Conservation (phyloP, 306 rosid genomes). For the Sindora glabra region DNA sequence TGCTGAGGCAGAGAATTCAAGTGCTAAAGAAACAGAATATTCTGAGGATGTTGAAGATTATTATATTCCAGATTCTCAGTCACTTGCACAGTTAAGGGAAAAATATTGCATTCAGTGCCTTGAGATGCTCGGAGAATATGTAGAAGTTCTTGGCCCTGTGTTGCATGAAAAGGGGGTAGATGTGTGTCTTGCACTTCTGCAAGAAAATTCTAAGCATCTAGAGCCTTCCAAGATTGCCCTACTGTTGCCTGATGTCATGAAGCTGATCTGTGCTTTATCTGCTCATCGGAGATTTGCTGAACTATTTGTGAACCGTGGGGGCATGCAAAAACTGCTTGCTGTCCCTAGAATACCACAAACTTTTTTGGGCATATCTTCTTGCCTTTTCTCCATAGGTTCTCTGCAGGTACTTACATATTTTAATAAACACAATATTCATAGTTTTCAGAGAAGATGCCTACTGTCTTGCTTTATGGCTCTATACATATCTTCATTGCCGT, state of each 20-base stretch:
- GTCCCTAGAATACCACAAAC: constrained; percentile 84
- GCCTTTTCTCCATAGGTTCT: constrained; percentile 87
- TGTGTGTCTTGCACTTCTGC: constrained; percentile 80
- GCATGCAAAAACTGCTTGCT: constrained; percentile 89
- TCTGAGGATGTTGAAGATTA: constrained; percentile 64
- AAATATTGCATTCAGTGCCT: constrained; percentile 95
- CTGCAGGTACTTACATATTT: constrained; percentile 58
- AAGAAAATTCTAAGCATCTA: constrained; percentile 62
- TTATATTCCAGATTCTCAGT: constrained; percentile 58
- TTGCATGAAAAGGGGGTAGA: constrained; percentile 94
- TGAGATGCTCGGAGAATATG: constrained; percentile 88
- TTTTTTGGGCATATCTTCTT: constrained; percentile 82
- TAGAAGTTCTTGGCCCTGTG: constrained; percentile 98
- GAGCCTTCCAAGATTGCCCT: constrained; percentile 58
- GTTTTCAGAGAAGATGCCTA: neutral
- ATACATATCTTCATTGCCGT: neutral
- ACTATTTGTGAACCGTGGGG: constrained; percentile 91
- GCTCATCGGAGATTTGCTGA: constrained; percentile 98
- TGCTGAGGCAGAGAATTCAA: constrained; percentile 29
- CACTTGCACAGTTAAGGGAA: constrained; percentile 78
- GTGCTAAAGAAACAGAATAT: constrained; percentile 36
- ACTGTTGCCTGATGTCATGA: constrained; percentile 87
- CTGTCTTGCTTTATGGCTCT: neutral
- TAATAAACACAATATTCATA: constrained; percentile 4
- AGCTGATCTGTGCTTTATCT: constrained; percentile 90